Evolutionary conservation across 2,329 filamentous ascomycete genomes (phyloP).

Genomic region (Calonectria pseudoturangicola): DNA sequence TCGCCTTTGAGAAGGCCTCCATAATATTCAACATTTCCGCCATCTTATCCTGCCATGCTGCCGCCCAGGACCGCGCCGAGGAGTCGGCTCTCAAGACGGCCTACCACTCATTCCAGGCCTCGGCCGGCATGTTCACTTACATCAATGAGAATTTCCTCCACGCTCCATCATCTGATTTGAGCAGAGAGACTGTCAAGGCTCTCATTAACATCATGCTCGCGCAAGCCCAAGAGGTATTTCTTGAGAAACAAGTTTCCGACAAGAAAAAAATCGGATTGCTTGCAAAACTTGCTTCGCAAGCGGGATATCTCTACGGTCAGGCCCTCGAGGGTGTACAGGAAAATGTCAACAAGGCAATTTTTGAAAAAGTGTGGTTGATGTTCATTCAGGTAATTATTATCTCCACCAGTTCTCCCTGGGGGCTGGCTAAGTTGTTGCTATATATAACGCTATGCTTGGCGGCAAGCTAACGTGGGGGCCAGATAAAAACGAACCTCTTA

Average conservation of each 20-base stretch:
- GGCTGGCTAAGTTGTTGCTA: neutral
- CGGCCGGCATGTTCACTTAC: conserved; percentile 99
- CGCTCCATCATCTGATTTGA: conserved; percentile 96
- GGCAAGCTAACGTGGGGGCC: conserved; percentile 42
- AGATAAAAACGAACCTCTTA: conserved; percentile 88
- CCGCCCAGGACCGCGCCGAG: conserved; percentile 92
- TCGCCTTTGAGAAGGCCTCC: conserved; percentile 98
- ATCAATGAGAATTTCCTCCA: conserved; percentile 99
- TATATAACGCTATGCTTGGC: neutral
- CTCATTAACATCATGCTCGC: conserved; percentile 95
- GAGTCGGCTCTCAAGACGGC: conserved; percentile 95
- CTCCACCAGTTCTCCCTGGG: neutral
- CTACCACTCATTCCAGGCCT: conserved; percentile 98
- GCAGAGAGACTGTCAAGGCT: conserved; percentile 95
- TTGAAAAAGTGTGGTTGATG: conserved; percentile 94
- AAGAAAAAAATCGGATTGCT: conserved; percentile 94
- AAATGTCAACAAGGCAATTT: conserved; percentile 91
- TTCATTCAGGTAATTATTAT: conserved; percentile 81
- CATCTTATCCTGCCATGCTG: conserved; percentile 95
- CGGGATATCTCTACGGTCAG: conserved; percentile 90
- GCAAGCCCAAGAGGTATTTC: conserved; percentile 96
- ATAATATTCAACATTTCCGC: conserved; percentile 99
- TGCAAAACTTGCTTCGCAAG: conserved; percentile 94
- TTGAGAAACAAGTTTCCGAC: conserved; percentile 96
- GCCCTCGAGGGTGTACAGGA: conserved; percentile 93